phyloP scores from a whole-genome alignment of 2,329 filamentous ascomycete genomes.

The Pestalotiopsis sp. region DNA sequence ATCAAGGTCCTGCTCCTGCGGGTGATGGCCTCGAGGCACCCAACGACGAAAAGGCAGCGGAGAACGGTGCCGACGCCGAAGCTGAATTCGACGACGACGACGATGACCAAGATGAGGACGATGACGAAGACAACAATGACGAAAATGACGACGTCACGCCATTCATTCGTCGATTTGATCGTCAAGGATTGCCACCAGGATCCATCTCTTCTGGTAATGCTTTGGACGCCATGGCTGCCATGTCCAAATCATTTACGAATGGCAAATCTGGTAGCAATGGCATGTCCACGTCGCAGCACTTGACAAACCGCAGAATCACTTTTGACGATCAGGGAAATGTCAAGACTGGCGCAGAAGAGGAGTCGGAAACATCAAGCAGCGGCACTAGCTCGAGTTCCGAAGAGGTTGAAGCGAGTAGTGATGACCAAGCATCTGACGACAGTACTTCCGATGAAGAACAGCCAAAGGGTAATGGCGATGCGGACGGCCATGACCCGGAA shows the following conservation, averaged over 20 bases:
- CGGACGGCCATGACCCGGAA: neutral
- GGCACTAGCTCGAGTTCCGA: slow-evolving; percentile 28
- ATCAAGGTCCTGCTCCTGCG: neutral
- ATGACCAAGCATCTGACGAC: slow-evolving; percentile 8
- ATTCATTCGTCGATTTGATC: slow-evolving; percentile 35
- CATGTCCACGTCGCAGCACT: slow-evolving; percentile 23
- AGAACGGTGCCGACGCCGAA: neutral
- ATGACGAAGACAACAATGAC: slow-evolving; percentile 27
- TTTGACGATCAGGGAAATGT: slow-evolving; percentile 19
- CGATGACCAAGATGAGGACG: slow-evolving; percentile 29
- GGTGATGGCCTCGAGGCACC: neutral
- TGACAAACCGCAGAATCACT: slow-evolving; percentile 16
- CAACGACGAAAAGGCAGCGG: neutral
- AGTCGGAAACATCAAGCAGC: slow-evolving; percentile 24
- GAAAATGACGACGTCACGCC: slow-evolving; percentile 29
- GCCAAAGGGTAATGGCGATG: neutral
- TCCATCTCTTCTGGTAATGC: slow-evolving; percentile 40
- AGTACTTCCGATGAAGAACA: slow-evolving; percentile 21
- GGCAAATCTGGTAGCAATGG: slow-evolving; percentile 28
- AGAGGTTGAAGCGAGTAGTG: slow-evolving; percentile 19
- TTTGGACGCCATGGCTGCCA: slow-evolving; percentile 34
- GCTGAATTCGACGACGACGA: slow-evolving; percentile 1
- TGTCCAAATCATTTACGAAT: slow-evolving; percentile 30
- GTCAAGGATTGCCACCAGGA: slow-evolving; percentile 40
- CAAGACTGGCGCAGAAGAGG: slow-evolving; percentile 18